phyloP scores from a whole-genome alignment of 1,284 basidiomycete species.

The Heterobasidion occidentale region DNA sequence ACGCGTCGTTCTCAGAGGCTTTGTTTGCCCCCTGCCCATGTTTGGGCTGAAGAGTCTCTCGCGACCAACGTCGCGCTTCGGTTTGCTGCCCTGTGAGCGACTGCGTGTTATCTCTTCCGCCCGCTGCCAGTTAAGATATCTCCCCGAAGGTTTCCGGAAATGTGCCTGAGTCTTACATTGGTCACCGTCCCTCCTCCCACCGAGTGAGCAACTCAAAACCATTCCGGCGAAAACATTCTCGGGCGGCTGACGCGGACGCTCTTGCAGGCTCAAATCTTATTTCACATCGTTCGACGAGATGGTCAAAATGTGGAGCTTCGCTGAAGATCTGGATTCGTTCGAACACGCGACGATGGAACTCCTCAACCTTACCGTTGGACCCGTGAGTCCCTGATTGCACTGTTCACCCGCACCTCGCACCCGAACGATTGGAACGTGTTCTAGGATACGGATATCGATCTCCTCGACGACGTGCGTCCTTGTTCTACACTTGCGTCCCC shows the following conservation, averaged over 20 bases:
- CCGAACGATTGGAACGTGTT: neutral
- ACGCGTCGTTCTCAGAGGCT: conserved; percentile 33
- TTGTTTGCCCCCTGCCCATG: conserved; percentile 53
- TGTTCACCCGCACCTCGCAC: conserved; percentile 1
- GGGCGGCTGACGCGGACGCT: conserved; percentile 6
- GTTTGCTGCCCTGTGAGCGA: conserved; percentile 49
- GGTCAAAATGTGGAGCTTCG: conserved; percentile 51
- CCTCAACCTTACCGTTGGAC: conserved; percentile 46
- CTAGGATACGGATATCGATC: conserved; percentile 32
- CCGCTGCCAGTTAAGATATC: neutral
- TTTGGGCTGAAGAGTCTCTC: conserved; percentile 55
- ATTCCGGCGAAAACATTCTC: conserved; percentile 7
- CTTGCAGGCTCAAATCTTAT: conserved; percentile 44
- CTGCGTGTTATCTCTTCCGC: conserved; percentile 1
- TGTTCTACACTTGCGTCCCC: conserved; percentile 12
- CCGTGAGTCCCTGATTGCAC: conserved; percentile 24
- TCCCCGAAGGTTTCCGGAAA: conserved; percentile 54
- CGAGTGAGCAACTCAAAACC: conserved; percentile 37
- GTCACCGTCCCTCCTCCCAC: conserved; percentile 59
- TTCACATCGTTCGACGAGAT: conserved; percentile 58
- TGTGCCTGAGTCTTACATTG: conserved; percentile 59
- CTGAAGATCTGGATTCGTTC: conserved; percentile 57
- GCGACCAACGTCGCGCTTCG: conserved; percentile 48
- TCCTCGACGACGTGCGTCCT: conserved; percentile 46
- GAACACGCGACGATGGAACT: conserved; percentile 59